Base-by-base conservation (phyloP, 2,329 filamentous ascomycete genomes). In the Aureobasidium sp. region DNA sequence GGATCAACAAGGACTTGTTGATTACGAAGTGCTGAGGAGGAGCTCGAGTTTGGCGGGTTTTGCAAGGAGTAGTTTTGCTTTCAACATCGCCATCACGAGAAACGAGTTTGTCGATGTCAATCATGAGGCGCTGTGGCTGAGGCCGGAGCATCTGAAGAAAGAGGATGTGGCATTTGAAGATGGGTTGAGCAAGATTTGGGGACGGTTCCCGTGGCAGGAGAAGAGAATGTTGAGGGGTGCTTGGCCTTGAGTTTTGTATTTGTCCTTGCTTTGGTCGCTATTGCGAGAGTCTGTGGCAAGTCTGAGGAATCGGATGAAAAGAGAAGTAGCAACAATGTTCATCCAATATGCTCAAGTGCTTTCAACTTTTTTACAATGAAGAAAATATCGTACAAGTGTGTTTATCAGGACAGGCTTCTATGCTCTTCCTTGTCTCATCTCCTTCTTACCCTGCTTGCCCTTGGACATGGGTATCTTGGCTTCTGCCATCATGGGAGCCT, bases 1-100 rank as follows among this genome's bases (percentile, higher is more conserved):
- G 75, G 79, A 82, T 67, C 80, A 82, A 69, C 76, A 78, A 62
- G 77, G 75, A 3, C 69, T 82, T 24, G 75, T 82, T 7, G 81
- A 83, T 68, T 82, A 78, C 69, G 78, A 82, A 65, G 75, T 83
- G 4, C 69, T 82, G 66, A 69, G 77, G 56, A 71, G 77, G 29
- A 76, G 76, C 24, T 75, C 73, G 12, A 69, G 76, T 20, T 76
- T 82, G 63, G 74, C 74, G 0, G 80, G 80, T 0, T 70, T 77
- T 10, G 74, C 76, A 9, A 75, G 75, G 67, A 79, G 77, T 62
- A 75, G 72, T 63, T 80, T 81, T 59, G 75, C 75, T 15, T 81
- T 78, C 75, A 78, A 78, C 61, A 67, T 82, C 17, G 79, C 78
- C 10, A 66, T 81, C 64, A 71, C 74, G 27, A 73, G 79, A 70